A percentile compares a stretch with the other conserved stretches of the same genome.
Conservation (phyloP, 78 protist genomes). For the Salpingoeca rosetta region DNA sequence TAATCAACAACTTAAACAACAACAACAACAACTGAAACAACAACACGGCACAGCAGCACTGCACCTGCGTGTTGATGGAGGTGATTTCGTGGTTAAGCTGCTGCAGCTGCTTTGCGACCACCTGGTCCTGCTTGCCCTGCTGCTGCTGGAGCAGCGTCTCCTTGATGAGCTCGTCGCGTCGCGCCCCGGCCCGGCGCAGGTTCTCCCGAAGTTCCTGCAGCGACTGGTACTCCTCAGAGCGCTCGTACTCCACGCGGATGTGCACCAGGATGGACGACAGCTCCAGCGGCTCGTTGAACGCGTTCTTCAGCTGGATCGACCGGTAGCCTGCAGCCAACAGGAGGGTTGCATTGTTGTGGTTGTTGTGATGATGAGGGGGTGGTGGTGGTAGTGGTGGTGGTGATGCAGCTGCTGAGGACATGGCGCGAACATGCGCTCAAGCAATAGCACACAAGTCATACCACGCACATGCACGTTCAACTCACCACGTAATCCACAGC, state of each 20-base stretch:
- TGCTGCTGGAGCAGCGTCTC: neutral
- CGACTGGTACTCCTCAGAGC: neutral
- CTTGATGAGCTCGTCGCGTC: neutral
- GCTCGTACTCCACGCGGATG: neutral
- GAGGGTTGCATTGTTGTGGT: no score
- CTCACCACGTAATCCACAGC: neutral
- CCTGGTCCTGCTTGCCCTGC: neutral
- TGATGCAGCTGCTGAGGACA: no score
- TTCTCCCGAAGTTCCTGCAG: neutral
- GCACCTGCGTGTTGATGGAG: neutral
- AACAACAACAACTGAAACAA: neutral
- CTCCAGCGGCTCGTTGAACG: neutral
- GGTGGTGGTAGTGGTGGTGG: no score
- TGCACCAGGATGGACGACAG: neutral
- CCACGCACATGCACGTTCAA: neutral
- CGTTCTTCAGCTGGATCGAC: neutral
- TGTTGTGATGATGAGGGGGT: no score
- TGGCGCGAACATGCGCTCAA: no score
- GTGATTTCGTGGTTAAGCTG: neutral
- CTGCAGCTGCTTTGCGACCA: neutral
- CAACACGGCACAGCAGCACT: neutral
- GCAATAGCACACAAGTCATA: neutral
- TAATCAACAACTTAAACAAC: neutral
- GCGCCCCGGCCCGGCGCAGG: neutral
- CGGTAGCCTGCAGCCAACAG: no score